Percentiles rank a stretch among this genome's conserved stretches.
phyloP scores from a whole-genome alignment of 805 yeast genomes.

The Starmera quercuum region DNA sequence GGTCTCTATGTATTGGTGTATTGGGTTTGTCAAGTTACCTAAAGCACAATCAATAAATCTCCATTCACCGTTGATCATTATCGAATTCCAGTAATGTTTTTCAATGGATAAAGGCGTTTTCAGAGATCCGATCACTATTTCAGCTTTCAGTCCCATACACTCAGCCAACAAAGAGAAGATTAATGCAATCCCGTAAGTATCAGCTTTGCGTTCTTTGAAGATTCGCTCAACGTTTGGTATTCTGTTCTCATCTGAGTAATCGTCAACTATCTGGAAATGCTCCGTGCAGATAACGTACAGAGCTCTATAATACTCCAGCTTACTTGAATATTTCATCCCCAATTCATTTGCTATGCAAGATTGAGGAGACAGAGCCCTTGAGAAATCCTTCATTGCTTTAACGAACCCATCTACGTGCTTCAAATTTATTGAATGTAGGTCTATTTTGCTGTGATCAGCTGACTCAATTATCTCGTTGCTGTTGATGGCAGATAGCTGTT shows the following conservation, averaged over 20 bases:
- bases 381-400: conserved; percentile 23
- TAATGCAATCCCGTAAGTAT: conserved; percentile 68
- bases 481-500: conserved; percentile 34
- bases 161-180: conserved; percentile 67
- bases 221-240: conserved; percentile 35
- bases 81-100: conserved; percentile 88
- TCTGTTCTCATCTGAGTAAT: conserved; percentile 26
- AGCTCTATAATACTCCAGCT: conserved; percentile 58
- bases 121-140: conserved; percentile 74
- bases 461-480: conserved; percentile 36
- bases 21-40: conserved; percentile 52
- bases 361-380: conserved; percentile 39
- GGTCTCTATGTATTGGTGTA: conserved; percentile 32
- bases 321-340: conserved; percentile 42
- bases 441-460: conserved; percentile 18
- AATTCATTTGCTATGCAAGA: conserved; percentile 47
- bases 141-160: conserved; percentile 63
- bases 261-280: conserved; percentile 41
- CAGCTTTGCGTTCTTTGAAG: conserved; percentile 44
- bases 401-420: conserved; percentile 38
- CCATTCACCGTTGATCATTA: conserved; percentile 69
- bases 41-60: conserved; percentile 67
- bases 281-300: conserved; percentile 55
- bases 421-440: conserved; percentile 22
- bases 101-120: conserved; percentile 67